Conservation (phyloP, 1,284 basidiomycete genomes). For the Inonotus hispidus region DNA sequence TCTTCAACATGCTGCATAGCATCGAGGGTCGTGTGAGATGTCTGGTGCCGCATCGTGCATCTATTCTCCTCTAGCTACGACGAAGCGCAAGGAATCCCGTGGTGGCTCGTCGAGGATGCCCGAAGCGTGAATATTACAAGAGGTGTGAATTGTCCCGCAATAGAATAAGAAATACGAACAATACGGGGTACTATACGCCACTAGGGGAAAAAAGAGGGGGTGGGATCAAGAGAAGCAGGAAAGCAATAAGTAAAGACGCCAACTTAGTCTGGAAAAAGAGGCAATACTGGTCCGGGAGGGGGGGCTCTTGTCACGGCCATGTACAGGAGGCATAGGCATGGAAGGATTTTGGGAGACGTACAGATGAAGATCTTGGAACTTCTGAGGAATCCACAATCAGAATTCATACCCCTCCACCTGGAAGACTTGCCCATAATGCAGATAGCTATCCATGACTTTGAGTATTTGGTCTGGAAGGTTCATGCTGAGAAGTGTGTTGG, state of each 20-base stretch:
- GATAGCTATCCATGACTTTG: slow-evolving; percentile 82
- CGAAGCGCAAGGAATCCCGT: too few species aligned
- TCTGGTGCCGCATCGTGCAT: too few species aligned
- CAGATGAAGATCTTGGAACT: background rate
- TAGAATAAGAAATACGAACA: background rate
- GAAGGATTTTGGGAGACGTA: background rate
- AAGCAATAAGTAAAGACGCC: background rate
- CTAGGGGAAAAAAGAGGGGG: background rate
- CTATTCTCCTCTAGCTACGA: too few species aligned
- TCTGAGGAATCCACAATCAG: slow-evolving; percentile 27
- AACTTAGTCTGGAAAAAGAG: background rate
- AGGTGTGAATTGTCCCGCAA: background rate
- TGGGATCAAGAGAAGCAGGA: background rate
- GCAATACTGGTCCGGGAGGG: background rate
- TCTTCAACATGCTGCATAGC: too few species aligned
- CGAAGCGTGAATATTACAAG: too few species aligned
- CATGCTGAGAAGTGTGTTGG: slow-evolving; percentile 92
- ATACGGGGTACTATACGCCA: background rate
- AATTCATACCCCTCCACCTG: slow-evolving; percentile 79
- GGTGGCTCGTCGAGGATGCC: too few species aligned
- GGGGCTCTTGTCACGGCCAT: background rate
- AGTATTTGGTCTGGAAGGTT: slow-evolving; percentile 79
- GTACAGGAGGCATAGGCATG: background rate
- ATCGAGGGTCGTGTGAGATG: too few species aligned
- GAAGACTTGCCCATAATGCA: slow-evolving; percentile 77